Conservation (phyloP, 441 rosid species). For the Mallotus japonicus region DNA sequence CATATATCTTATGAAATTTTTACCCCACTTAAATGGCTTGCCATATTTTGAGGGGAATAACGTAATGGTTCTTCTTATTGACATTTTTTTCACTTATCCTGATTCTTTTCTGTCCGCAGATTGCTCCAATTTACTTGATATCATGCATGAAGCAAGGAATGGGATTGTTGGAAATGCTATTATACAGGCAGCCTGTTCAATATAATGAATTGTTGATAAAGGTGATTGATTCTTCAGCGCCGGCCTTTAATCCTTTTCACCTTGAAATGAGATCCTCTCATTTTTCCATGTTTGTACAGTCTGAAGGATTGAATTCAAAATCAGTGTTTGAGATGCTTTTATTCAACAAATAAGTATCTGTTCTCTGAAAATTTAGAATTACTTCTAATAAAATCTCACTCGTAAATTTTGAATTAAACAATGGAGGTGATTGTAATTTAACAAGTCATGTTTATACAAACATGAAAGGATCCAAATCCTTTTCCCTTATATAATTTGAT, state of each 20-base stretch:
- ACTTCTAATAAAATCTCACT: not conserved
- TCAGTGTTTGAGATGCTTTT: not conserved
- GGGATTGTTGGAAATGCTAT: conserved; percentile 69
- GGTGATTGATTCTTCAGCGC: conserved; percentile 38
- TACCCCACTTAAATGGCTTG: not conserved
- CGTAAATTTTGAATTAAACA: not conserved
- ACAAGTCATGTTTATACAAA: not conserved
- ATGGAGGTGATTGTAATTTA: too few species aligned
- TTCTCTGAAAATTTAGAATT: not conserved
- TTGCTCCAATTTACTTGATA: conserved; percentile 82
- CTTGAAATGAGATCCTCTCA: too few species aligned
- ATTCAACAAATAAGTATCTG: not conserved
- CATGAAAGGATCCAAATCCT: not conserved
- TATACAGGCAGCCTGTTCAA: conserved; percentile 75
- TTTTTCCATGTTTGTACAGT: not conserved
- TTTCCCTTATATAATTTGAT: not conserved
- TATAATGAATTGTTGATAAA: conserved; percentile 62
- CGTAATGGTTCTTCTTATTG: not conserved
- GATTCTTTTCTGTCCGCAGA: conserved; percentile 42
- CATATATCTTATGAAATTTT: not conserved
- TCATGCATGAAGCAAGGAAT: conserved; percentile 86
- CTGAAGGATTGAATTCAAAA: not conserved
- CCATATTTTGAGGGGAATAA: not conserved
- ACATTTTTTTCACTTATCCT: not conserved
- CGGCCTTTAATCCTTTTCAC: not conserved